Evolutionary conservation across 768 basidiomycete species (phyloP), one percentile per base, ranked within the genome.

Genomic region (Gelatoporia subvermispora): DNA sequence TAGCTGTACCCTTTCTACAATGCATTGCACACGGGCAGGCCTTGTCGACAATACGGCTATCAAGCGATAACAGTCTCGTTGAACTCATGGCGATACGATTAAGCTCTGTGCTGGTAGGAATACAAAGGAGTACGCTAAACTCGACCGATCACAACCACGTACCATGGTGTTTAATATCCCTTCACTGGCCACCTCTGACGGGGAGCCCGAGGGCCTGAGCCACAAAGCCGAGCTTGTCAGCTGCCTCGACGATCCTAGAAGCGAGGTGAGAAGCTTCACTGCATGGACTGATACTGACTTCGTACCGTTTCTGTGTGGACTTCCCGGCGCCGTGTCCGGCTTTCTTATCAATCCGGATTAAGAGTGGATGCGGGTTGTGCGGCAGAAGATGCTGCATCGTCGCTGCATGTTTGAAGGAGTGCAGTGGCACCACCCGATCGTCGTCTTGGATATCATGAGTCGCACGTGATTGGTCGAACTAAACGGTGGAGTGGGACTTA

Each of bases 391-490:
- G 67, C 60, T 93, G 89, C 34, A 91, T 69, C n/a, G 81, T 80
- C 15, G 90, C 90, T 0, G 84, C 82, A 43, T 81, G 74, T 66
- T 93, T 93, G 77, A 87, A 90, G 8, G 88, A 87, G 65, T 91
- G 90, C 61, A 88, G 69, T 1, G 88, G 87, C 4, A 91, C 88
- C n/a, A 92, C 89, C 28, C 89, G 83, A 58, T 89, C 87, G 55
- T 91, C 89, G 53, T 88, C 87, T 88, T n/a, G n/a, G 57, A 16
- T 17, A 21, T 16, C 8, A n/a, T 8, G 37, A 38, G n/a, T 20
- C 8, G n/a, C 41, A 7, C 8, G 13, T 18, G 13, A 16, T 45
- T 24, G 31, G 11, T 21, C 34, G 10, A 35, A n/a, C 8, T 15
- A 13, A 9, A 17, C 35, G 11, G 15, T 39, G 8, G 25, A 28